Evolutionary conservation across 139 green algal species (phyloP), one percentile per base, ranked within the genome.

Genomic region (Chlorella ohadii): DNA sequence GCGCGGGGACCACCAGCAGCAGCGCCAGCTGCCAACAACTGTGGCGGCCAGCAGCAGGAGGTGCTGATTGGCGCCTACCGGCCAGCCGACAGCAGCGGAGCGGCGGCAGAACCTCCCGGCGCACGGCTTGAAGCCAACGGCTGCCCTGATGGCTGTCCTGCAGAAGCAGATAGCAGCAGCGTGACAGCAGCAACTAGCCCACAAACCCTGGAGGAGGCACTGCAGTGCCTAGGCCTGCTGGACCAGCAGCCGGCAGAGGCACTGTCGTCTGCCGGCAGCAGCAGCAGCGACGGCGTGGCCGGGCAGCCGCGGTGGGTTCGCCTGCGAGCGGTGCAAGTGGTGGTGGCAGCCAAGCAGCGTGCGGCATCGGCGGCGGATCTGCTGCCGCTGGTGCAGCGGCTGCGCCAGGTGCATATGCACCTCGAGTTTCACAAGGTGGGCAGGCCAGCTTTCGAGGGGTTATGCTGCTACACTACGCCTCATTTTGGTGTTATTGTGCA

Each of bases 351-450:
- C 78, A 87, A 87, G 39, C 38, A 36, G 39, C 39, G 33, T 25
- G 68, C 70, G 25, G 39, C 34, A 11, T 33, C 34, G n/a, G 39
- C 25, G 22, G 5, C 57, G 17, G 78, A 86, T 22, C 39, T 86
- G 59, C 39, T 36, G 59, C 72, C 71, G n/a, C 39, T 86, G 71
- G 16, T 86, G 72, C 72, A 44, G 20, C 72, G 83, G 28, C 75
- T 87, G 39, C 83, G 63, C n/a, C 70, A 81, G 9, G 76, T 76
- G 39, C 38, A 15, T 1, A 34, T 55, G 39, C 75, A 87, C 41
- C 74, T 84, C 12, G 83, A 38, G 13, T 87, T 79, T 28, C 83
- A 87, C 56, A 13, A 83, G 83, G 72, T 44, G 31, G 33, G 65
- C 31, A 72, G 65, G 65, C 33, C 23, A 5, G 27, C 23, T 68